Conservation (phyloP, 2,329 filamentous ascomycete genomes). For the Cordyceps militaris region DNA sequence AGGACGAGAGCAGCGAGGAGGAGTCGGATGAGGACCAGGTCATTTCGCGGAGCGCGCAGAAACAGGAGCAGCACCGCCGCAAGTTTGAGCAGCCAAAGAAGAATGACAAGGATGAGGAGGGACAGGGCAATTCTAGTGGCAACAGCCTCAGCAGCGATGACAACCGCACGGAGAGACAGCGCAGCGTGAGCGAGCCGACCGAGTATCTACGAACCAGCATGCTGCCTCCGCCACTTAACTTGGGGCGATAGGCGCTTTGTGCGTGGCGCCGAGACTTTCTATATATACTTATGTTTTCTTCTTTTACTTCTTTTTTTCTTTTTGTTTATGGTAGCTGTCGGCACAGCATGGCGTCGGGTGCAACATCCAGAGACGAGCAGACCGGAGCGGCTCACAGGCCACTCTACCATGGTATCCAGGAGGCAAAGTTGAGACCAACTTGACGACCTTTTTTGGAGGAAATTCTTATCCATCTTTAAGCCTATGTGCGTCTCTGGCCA, state of each 20-base stretch:
- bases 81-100: constrained; percentile 8
- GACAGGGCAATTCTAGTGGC: constrained; percentile 35
- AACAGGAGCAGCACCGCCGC: constrained; percentile 16
- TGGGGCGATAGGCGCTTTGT: constrained; percentile 20
- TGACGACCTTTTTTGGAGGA: not conserved
- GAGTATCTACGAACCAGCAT: constrained; percentile 27
- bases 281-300: not conserved
- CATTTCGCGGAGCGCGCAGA: constrained; percentile 1
- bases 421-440: not conserved
- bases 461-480: not conserved
- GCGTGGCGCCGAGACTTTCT: not conserved
- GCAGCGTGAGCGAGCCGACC: constrained; percentile 42
- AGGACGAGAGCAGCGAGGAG: constrained; percentile 59
- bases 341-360: constrained; percentile 12
- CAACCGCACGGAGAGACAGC: constrained; percentile 51
- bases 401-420: not conserved
- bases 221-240: constrained; percentile 27
- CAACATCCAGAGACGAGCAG: not conserved
- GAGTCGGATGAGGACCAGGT: constrained; percentile 29
- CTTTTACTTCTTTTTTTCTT: not conserved
- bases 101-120: constrained; percentile 54
- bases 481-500: not conserved
- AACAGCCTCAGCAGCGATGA: constrained; percentile 22
- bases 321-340: constrained; percentile 4
- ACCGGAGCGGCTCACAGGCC: not conserved